phyloP scores from a whole-genome alignment of 2,329 filamentous ascomycete species.

The Beauveria pseudobassiana region DNA sequence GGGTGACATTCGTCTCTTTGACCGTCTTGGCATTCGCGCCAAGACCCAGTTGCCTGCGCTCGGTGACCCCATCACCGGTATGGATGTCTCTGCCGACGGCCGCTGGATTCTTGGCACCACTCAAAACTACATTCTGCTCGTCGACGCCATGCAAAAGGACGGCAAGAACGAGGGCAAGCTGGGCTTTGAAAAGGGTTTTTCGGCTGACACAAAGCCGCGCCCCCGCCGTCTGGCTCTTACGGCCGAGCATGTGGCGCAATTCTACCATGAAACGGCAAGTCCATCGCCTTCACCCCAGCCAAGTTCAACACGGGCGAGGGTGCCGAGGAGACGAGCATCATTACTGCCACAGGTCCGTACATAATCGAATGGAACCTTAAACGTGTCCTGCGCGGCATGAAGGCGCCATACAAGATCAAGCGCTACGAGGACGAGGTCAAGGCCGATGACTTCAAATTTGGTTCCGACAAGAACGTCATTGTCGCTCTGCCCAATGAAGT shows the following conservation, averaged over 20 bases:
- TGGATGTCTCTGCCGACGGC: conserved; percentile 92
- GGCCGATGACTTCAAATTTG: conserved; percentile 97
- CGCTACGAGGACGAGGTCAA: conserved; percentile 92
- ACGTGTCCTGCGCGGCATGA: conserved; percentile 73
- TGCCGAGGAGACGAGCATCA: conserved; percentile 81
- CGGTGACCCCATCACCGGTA: conserved; percentile 87
- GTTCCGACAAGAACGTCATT: conserved; percentile 95
- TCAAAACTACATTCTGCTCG: conserved; percentile 86
- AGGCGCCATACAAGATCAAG: conserved; percentile 93
- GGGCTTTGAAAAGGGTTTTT: conserved; percentile 92
- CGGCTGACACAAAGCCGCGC: conserved; percentile 87
- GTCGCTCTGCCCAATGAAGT: conserved; percentile 95
- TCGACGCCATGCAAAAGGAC: conserved; percentile 81
- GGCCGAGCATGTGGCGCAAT: conserved; percentile 90
- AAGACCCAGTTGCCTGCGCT: conserved; percentile 96
- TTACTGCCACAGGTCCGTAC: conserved; percentile 93
- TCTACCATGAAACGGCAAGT: conserved; percentile 88
- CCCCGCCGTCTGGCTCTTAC: conserved; percentile 83
- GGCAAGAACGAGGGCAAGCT: conserved; percentile 97
- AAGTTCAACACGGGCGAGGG: conserved; percentile 89
- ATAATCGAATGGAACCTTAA: conserved; percentile 95
- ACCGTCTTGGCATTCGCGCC: conserved; percentile 90
- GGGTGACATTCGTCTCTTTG: conserved; percentile 93
- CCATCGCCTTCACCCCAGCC: conserved; percentile 81
- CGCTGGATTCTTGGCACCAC: conserved; percentile 94